Conservation (phyloP, 305 asterid species). For the Fraxinus paxiana region DNA sequence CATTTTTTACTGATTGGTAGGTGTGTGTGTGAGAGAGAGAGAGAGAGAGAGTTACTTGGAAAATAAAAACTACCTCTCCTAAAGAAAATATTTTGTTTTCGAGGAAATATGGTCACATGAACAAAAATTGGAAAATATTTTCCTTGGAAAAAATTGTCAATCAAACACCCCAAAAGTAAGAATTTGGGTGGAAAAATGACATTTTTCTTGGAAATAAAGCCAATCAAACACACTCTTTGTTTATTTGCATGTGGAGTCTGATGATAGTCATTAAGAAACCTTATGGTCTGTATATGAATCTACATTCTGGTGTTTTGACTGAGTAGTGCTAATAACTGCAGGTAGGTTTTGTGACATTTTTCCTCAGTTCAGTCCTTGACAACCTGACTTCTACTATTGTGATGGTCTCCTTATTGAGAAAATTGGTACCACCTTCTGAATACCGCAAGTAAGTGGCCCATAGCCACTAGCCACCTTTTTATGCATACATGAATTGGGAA, state of each 20-base stretch:
- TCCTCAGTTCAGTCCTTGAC: slow-evolving; percentile 90
- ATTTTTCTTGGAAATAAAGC: neutral
- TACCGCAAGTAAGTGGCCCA: slow-evolving; percentile 73
- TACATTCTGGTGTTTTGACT: slow-evolving; percentile 16
- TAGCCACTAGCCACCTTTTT: slow-evolving; percentile 6
- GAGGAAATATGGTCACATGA: too few relatives aligned
- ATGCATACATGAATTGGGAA: neutral
- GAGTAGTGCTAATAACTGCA: slow-evolving; percentile 39
- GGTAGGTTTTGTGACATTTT: slow-evolving; percentile 89
- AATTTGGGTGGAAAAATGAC: neutral
- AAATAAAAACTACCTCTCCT: neutral
- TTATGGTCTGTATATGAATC: neutral
- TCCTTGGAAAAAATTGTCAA: too few relatives aligned
- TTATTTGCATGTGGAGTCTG: neutral
- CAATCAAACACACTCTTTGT: neutral
- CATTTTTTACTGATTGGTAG: neutral
- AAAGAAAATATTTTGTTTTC: too few relatives aligned
- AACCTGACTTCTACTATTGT: slow-evolving; percentile 95
- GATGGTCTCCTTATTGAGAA: slow-evolving; percentile 92
- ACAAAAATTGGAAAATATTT: too few relatives aligned
- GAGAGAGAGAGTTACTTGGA: neutral
- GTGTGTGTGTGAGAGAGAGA: too few relatives aligned
- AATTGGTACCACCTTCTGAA: slow-evolving; percentile 92
- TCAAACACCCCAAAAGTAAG: neutral
- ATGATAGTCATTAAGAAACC: neutral